phyloP scores from a whole-genome alignment of 495 filamentous ascomycete genomes.

The Annulohypoxylon moriforme region DNA sequence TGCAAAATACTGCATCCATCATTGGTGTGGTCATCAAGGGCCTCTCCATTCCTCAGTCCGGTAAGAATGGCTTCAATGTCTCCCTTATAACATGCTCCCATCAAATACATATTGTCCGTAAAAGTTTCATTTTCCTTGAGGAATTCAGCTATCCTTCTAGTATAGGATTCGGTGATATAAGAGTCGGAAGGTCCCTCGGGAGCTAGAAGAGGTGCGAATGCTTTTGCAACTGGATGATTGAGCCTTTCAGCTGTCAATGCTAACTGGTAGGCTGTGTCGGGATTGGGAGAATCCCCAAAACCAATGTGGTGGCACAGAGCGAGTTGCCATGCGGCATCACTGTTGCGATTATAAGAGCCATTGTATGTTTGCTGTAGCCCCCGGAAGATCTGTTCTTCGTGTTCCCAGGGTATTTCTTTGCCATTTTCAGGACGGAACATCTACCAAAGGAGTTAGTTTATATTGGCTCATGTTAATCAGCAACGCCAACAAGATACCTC shows the following conservation, averaged over 20 bases:
- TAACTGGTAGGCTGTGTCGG: constrained; percentile 33
- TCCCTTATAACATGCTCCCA: constrained; percentile 30
- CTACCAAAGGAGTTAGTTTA: constrained; percentile 17
- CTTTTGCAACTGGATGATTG: constrained; percentile 35
- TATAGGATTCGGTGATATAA: background rate
- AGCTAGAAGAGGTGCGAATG: constrained; percentile 31
- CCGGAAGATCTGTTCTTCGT: constrained; percentile 44
- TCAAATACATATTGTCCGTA: constrained; percentile 1
- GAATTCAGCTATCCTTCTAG: constrained; percentile 9
- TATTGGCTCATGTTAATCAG: background rate
- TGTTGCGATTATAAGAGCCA: constrained; percentile 12
- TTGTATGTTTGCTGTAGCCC: constrained; percentile 31
- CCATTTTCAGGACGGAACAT: constrained; percentile 35
- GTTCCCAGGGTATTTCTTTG: constrained; percentile 48
- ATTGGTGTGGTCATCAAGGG: background rate
- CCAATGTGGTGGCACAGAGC: constrained; percentile 44
- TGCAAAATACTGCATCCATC: constrained; percentile 1
- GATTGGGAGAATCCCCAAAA: constrained; percentile 42
- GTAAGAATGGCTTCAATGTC: constrained; percentile 19
- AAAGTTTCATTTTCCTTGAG: constrained; percentile 5
- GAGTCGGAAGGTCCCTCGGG: background rate
- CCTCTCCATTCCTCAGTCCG: background rate
- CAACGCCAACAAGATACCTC: constrained; percentile 19
- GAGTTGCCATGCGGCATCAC: constrained; percentile 44
- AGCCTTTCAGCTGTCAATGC: constrained; percentile 39